Evolutionary conservation across 495 filamentous ascomycete genomes (phyloP), one percentile per base, ranked within the genome.

Genomic region (Thermochaetoides thermophila): DNA sequence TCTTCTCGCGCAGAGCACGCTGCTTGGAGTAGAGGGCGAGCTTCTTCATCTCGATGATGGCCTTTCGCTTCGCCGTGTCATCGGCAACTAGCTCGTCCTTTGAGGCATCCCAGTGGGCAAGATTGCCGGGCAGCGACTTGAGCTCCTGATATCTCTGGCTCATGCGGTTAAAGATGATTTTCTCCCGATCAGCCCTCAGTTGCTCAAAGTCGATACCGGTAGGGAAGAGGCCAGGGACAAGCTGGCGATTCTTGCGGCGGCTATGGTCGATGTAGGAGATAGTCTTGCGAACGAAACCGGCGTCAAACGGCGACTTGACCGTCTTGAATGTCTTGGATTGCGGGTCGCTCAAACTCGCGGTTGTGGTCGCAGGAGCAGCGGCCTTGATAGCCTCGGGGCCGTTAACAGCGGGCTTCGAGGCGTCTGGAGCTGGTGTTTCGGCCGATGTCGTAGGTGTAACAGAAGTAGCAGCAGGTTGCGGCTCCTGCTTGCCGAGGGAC

Each of bases 1-100:
- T 76, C 43, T 77, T 76, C 45, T 91, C 81, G 38, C 91, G 76
- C 46, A 95, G 57, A 8, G 71, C 69, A 28, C 83, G 74, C 49
- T 96, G 89, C 57, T 89, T 93, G 0, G 74, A 74, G 34, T 92
- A 71, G 1, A 92, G 63, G 27, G 71, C 73, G 10, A 96, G 66
- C 50, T 76, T 74, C 63, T 92, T 95, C 52, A 85, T 79, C 59
- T 97, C 89, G 31, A 96, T 92, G 40, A 92, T 60, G 25, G 85
- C 82, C 57, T 84, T 84, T 16, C 84, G 59, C 63, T 94, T 96
- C 30, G 91, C 52, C 0, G 79, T 76, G 34, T 87, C 81, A 40
- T 95, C 82, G 8, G 74, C 66, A 5, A 77, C 69, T 1, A 84
- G 64, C 3, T 60, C 60, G 35, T 84, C 81, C 18, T 69, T 69